Conservation (phyloP, 108 stramenopile species). For the Epipyxis sp. region DNA sequence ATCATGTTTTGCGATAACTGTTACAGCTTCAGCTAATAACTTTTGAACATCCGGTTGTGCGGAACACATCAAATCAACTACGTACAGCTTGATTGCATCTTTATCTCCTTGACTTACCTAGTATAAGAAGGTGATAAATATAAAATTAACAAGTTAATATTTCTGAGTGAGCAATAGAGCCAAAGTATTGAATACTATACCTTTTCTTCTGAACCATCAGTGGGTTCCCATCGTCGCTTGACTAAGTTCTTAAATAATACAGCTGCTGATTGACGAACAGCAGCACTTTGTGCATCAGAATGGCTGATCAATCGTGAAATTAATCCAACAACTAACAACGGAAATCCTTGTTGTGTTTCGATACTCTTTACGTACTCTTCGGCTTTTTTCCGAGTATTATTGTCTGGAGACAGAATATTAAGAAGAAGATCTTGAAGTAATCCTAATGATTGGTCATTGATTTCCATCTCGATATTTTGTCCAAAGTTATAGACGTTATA, state of each 20-base stretch:
- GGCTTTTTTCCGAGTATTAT: not conserved
- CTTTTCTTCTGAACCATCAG: constrained; percentile 59
- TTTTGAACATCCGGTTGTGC: constrained; percentile 79
- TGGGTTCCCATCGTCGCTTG: constrained; percentile 85
- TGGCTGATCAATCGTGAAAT: not conserved
- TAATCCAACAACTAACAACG: not conserved
- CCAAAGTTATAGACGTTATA: no score
- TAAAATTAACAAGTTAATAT: no score
- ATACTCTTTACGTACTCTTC: not conserved
- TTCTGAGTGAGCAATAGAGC: no score
- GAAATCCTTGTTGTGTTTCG: not conserved
- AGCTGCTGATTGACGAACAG: constrained; percentile 59
- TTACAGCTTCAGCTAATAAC: constrained; percentile 85
- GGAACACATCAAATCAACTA: constrained; percentile 91
- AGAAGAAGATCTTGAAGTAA: not conserved
- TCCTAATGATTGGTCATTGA: not conserved
- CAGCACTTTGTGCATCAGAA: not conserved
- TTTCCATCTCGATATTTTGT: not conserved
- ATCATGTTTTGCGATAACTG: constrained; percentile 83
- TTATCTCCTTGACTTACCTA: constrained; percentile 64
- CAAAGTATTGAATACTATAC: no score
- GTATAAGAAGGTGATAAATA: not conserved
- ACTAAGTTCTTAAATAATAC: constrained; percentile 95
- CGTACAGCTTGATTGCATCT: constrained; percentile 74
- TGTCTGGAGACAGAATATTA: not conserved